These are phyloP conservation scores for Vitis hybrid DNA, from an alignment of 177 flowering plant genomes.

Conservation along the genomic window DNA sequence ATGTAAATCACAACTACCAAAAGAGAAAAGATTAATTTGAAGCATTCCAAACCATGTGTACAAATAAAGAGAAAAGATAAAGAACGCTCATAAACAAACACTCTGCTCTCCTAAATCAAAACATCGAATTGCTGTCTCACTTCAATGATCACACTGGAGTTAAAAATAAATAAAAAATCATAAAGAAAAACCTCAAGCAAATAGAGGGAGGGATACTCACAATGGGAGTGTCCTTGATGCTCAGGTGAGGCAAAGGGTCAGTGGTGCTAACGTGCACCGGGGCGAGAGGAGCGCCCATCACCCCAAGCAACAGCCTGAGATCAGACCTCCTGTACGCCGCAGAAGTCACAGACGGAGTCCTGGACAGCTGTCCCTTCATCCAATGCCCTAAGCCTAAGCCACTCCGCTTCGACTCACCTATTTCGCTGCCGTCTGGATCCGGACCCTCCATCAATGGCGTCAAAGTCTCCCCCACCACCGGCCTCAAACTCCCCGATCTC, in stretches of 20 bases:
- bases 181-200: neutral
- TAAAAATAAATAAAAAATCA: too few relatives aligned
- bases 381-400: slow-evolving; percentile 48
- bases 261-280: slow-evolving; percentile 32
- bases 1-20: too few relatives aligned
- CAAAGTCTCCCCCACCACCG: slow-evolving; percentile 45
- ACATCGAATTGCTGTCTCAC: too few relatives aligned
- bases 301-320: slow-evolving; percentile 43
- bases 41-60: too few relatives aligned
- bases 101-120: too few relatives aligned
- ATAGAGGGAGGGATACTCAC: slow-evolving; percentile 21
- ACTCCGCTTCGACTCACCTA: slow-evolving; percentile 40
- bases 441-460: slow-evolving; percentile 69
- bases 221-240: slow-evolving; percentile 47
- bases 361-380: slow-evolving; percentile 42
- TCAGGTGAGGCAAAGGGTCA: slow-evolving; percentile 40
- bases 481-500: slow-evolving; percentile 67
- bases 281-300: slow-evolving; percentile 55
- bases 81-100: too few relatives aligned
- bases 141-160: too few relatives aligned
- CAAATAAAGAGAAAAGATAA: too few relatives aligned
- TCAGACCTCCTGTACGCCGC: slow-evolving; percentile 28
- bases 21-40: too few relatives aligned
- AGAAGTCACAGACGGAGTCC: slow-evolving; percentile 26
- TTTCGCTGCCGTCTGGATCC: slow-evolving; percentile 53